Base-by-base conservation (phyloP, 1,284 basidiomycete species). In the Nidula niveotomentosa region DNA sequence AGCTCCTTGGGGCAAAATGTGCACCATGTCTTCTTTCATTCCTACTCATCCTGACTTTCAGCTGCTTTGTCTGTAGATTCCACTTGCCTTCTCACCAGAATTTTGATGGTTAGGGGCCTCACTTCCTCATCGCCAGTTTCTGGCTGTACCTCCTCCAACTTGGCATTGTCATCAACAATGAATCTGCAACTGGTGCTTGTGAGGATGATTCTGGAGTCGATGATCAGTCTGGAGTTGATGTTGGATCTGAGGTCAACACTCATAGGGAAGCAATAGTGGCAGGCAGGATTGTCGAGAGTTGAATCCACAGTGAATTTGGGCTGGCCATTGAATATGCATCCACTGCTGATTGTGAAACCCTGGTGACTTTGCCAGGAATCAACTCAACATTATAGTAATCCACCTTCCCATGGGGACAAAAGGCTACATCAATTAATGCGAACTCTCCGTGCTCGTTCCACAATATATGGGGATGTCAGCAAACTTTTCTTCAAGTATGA, bases 391-490 rank as follows among this genome's bases (percentile, higher is more conserved):
- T 54, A 51, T 59, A 58, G 8, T 61, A 56, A 8, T 54, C 51
- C 10, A 53, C 51, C 23, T 51, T 57, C 47, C 58, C 55, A 36
- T 46, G 39, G 48, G 58, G 58, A 36, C 57, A 33, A 49, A 61
- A 61, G 48, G 58, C 45, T 8, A 47, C 41, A 13, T 57, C 49
- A 23, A 59, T 61, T 49, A 61, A 61, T 17, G n/a, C 34, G 52
- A 49, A 60, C 51, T 59, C 55, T 35, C 47, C 45, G 17, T 49
- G 56, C 58, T 36, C 50, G 41, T 13, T 56, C 23, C 8, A 56
- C 17, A 37, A 64, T 58, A 53, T 69, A 69, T 18, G 65, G 64
- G 39, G 65, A 58, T 49, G 65, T 69, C 15, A 58, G 54, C 9
- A 68, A 54, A 54, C 65, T 65, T 33, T 66, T 65, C 41, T 53